Evolutionary conservation across 768 basidiomycete genomes (phyloP).

Genomic region (Amanita subjunquillea): DNA sequence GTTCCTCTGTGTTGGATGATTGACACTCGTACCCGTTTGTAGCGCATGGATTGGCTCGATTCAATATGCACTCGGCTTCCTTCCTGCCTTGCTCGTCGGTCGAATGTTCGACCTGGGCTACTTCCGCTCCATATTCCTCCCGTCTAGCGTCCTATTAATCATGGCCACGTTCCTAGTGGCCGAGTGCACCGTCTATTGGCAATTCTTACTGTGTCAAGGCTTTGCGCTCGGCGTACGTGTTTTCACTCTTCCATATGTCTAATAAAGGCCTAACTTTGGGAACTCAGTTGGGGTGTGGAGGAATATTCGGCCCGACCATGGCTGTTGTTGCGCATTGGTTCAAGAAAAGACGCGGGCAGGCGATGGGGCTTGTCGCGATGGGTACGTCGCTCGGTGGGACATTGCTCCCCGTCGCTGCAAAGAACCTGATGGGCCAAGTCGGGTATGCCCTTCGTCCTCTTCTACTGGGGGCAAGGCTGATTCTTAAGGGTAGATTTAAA

Average conservation of each 20-base stretch:
- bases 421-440: slow-evolving; percentile 38
- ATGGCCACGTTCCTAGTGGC: too few relatives aligned
- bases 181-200: too few relatives aligned
- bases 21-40: background rate
- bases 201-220: too few relatives aligned
- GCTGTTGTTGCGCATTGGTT: slow-evolving; percentile 69
- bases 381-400: slow-evolving; percentile 66
- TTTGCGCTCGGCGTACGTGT: too few relatives aligned
- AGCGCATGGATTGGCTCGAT: slow-evolving; percentile 79
- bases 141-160: too few relatives aligned
- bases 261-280: slow-evolving; percentile 60
- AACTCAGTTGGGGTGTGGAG: slow-evolving; percentile 49
- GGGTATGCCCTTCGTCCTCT: slow-evolving; percentile 18
- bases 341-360: slow-evolving; percentile 44
- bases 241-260: slow-evolving; percentile 47
- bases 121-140: too few relatives aligned
- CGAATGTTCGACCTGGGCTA: slow-evolving; percentile 58
- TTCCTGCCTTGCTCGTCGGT: slow-evolving; percentile 54
- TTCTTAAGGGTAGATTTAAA: slow-evolving; percentile 37
- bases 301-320: slow-evolving; percentile 52
- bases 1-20: background rate
- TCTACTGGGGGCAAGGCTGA: background rate
- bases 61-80: slow-evolving; percentile 58
- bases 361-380: slow-evolving; percentile 55
- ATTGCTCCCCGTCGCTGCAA: slow-evolving; percentile 51